phyloP scores from a whole-genome alignment of 2,329 filamentous ascomycete species.

The Pseudonectria buxi region DNA sequence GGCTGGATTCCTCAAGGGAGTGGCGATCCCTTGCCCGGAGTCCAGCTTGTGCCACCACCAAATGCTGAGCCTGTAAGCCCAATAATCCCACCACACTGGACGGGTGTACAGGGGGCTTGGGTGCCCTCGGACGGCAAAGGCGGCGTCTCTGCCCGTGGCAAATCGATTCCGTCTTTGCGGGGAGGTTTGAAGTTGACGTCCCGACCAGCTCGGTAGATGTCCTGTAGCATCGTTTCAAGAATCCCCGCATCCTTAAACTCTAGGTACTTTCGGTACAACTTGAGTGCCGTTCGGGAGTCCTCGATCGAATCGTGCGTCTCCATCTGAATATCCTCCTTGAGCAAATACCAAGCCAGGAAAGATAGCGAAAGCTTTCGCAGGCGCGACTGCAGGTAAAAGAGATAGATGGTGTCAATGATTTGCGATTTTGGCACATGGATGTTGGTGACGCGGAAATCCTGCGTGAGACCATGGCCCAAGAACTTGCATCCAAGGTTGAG shows the following conservation, averaged over 20 bases:
- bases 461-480: constrained; percentile 85
- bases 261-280: constrained; percentile 81
- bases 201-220: constrained; percentile 61
- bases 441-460: constrained; percentile 97
- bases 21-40: constrained; percentile 39
- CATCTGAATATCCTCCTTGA: constrained; percentile 90
- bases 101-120: constrained; percentile 40
- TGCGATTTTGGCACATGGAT: constrained; percentile 88
- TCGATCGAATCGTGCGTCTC: constrained; percentile 93
- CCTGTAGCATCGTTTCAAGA: constrained; percentile 73
- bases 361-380: constrained; percentile 84
- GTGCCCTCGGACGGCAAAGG: constrained; percentile 36
- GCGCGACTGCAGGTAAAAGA: constrained; percentile 77
- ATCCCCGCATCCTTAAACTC: constrained; percentile 85
- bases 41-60: constrained; percentile 35
- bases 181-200: constrained; percentile 47
- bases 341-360: constrained; percentile 83
- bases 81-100: constrained; percentile 28
- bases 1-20: no score
- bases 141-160: constrained; percentile 47
- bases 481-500: constrained; percentile 93
- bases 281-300: constrained; percentile 84
- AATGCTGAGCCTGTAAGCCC: constrained; percentile 31
- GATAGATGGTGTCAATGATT: constrained; percentile 87
- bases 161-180: constrained; percentile 37